Percentiles rank a stretch among this genome's conserved stretches.
Evolutionary conservation across 371 early-diverging fungal species (phyloP).

Genomic region (Saksenaea vasiformis): DNA sequence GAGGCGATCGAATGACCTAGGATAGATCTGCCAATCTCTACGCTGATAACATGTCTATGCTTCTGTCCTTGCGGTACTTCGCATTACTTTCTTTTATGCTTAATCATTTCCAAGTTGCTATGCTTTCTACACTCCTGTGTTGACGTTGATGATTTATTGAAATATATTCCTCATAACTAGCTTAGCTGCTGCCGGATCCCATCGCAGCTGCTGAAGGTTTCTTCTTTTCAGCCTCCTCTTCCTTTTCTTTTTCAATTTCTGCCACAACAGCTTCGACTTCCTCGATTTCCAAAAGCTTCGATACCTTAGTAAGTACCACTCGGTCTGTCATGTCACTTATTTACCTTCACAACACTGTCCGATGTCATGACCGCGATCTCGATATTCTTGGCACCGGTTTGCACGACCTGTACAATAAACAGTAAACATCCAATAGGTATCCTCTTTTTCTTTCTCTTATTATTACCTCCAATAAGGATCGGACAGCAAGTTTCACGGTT

Average conservation of each 20-base stretch:
- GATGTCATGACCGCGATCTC: constrained; percentile 92
- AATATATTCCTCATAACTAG: not conserved
- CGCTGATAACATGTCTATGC: too few relatives aligned
- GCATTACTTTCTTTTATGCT: too few relatives aligned
- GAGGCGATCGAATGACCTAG: too few relatives aligned
- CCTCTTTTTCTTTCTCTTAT: not conserved
- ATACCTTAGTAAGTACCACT: not conserved
- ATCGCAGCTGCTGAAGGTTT: constrained; percentile 36
- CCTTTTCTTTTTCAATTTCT: constrained; percentile 93
- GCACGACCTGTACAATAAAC: constrained; percentile 73
- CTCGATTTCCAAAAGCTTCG: constrained; percentile 69
- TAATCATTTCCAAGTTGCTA: too few relatives aligned
- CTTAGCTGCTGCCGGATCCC: constrained; percentile 34
- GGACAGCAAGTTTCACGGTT: constrained; percentile 89
- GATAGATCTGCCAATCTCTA: too few relatives aligned
- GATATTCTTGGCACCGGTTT: constrained; percentile 98
- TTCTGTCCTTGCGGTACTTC: too few relatives aligned
- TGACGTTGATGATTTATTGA: too few relatives aligned
- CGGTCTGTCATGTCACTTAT: not conserved
- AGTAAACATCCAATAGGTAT: not conserved
- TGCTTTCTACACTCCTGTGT: too few relatives aligned
- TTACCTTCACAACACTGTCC: constrained; percentile 70
- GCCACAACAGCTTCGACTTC: constrained; percentile 86
- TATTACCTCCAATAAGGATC: constrained; percentile 85
- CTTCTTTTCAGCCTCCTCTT: constrained; percentile 85